Evolutionary conservation across 352 stramenopile species (phyloP), one percentile per base, ranked within the genome.

Genomic region (Pelagophyceae sp.): DNA sequence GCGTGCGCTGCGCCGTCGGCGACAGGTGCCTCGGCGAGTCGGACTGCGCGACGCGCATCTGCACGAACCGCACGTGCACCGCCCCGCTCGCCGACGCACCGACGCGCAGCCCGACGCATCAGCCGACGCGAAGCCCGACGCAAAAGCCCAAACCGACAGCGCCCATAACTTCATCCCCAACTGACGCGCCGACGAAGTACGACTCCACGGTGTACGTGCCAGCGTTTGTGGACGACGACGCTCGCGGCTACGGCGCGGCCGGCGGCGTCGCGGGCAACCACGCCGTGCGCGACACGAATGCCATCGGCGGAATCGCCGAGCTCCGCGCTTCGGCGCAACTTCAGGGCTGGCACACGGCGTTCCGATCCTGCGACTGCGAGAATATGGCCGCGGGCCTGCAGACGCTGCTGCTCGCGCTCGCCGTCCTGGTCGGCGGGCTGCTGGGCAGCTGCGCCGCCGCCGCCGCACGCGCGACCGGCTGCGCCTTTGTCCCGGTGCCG

Each of bases 11-110:
- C 51, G 37, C 27, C 23, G 58, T 67, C 31, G 32, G 40, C 1
- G 6, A 1, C 1, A 27, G 0, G 23, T 80, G 76, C 58, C 1
- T 31, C 20, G 29, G 11, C 2, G 40, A 29, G 51, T 1, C 25
- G 6, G 76, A 80, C 45, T 80, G 76, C 51, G 61, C 33, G n/a
- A 40, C 15, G 29, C 2, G 27, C 11, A 71, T 19, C 61, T 71
- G 61, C 61, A 17, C 31, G 3, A 1, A 35, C 3, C 15, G 54
- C 15, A n/a, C 20, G 11, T 15, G 54, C 54, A 2, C 54, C 11
- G 54, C 15, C 11, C 11, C 2, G 15, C 54, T 29, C 15, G 31
- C 29, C 3, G 61, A 3, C 33, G 61, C 61, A 31, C 61, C 61
- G 61, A 71, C 29, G 29, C 3, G 17, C 17, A 17, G 58, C 58